These are phyloP conservation scores for Coemansia sp. DNA, from an alignment of 192 early-diverging fungal species.

Conservation along the genomic window DNA sequence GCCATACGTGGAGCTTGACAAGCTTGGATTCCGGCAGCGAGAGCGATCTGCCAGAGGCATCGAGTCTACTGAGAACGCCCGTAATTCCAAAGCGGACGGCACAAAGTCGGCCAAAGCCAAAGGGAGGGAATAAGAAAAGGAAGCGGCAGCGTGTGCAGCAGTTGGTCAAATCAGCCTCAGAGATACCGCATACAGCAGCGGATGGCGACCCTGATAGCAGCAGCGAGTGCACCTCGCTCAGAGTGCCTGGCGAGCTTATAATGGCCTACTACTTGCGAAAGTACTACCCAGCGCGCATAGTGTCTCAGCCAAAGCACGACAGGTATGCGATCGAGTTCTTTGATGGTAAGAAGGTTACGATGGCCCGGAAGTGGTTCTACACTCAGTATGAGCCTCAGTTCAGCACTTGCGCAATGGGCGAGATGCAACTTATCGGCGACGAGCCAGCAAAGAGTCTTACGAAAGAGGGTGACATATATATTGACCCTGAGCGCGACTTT, in stretches of 20 bases:
- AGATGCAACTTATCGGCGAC: conserved; percentile 41
- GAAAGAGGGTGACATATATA: neutral
- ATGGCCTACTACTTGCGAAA: conserved; percentile 37
- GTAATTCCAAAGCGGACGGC: neutral
- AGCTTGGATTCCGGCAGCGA: conserved; percentile 34
- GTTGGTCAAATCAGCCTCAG: conserved; percentile 41
- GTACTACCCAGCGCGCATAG: conserved; percentile 48
- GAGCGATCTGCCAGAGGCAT: conserved; percentile 51
- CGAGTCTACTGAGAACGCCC: conserved; percentile 30
- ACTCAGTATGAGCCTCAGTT: conserved; percentile 50
- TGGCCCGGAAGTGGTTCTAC: conserved; percentile 26
- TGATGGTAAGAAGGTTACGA: conserved; percentile 23
- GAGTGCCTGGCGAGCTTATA: conserved; percentile 49
- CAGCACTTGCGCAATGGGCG: conserved; percentile 42
- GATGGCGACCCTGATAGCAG: conserved; percentile 22
- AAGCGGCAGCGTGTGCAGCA: neutral
- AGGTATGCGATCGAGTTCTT: conserved; percentile 42
- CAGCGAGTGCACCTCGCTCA: conserved; percentile 10
- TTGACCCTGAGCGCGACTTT: conserved; percentile 34
- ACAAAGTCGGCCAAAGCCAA: neutral
- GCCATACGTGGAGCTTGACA: neutral
- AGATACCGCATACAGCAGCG: conserved; percentile 3
- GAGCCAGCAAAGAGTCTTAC: conserved; percentile 16
- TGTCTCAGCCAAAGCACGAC: conserved; percentile 13
- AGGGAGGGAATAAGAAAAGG: neutral